Conservation (phyloP, 2,329 filamentous ascomycete species). For the Pseudogymnoascus sp. region DNA sequence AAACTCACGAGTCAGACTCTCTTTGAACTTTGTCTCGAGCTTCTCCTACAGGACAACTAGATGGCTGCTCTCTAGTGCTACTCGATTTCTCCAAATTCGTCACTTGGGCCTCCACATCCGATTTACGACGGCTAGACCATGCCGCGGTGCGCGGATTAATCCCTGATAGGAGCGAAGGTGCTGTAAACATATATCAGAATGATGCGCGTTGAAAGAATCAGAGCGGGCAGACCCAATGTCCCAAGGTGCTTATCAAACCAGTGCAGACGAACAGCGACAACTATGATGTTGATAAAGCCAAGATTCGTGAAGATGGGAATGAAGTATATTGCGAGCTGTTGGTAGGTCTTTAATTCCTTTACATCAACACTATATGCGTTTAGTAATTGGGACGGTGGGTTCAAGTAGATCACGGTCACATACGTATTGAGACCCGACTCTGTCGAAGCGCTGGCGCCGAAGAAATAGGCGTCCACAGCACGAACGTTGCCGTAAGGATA, state of each 20-base stretch:
- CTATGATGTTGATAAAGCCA: slow-evolving; percentile 33
- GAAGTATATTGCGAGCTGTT: slow-evolving; percentile 35
- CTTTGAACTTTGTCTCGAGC: background rate
- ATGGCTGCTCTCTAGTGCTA: background rate
- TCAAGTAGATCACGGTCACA: slow-evolving; percentile 15
- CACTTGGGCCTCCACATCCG: background rate
- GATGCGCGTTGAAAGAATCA: background rate
- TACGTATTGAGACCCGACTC: slow-evolving; percentile 45
- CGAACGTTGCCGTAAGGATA: slow-evolving; percentile 33
- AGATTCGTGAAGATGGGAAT: slow-evolving; percentile 33
- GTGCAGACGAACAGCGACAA: slow-evolving; percentile 32
- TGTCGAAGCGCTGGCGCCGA: slow-evolving; percentile 41
- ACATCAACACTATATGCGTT: slow-evolving; percentile 16
- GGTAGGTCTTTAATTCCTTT: slow-evolving; percentile 33
- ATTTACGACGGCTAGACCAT: background rate
- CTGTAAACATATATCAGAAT: background rate
- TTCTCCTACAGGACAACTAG: background rate
- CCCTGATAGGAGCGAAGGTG: background rate
- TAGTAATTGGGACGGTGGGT: background rate
- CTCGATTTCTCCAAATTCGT: background rate
- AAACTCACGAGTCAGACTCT: background rate
- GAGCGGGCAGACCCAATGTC: slow-evolving; percentile 7
- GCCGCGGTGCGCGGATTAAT: background rate
- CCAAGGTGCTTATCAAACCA: slow-evolving; percentile 35
- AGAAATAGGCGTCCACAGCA: slow-evolving; percentile 42